Conservation (phyloP, 129 eudicot genomes). For the Flaveria robusta region DNA sequence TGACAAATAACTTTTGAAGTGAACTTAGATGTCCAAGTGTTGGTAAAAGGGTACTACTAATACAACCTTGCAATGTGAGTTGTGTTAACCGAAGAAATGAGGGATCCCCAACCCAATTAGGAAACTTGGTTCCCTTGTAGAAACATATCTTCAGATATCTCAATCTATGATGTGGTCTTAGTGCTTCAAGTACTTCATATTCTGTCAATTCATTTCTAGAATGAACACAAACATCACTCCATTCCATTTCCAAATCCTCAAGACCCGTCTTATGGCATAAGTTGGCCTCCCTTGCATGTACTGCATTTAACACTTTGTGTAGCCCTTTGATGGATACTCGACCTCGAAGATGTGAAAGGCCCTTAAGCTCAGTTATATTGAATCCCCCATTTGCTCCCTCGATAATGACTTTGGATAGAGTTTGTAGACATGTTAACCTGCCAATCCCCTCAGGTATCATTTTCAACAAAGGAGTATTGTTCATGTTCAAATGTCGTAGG, state of each 20-base stretch:
- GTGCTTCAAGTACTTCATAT: slow-evolving; percentile 35
- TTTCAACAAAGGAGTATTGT: slow-evolving; percentile 31
- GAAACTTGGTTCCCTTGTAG: slow-evolving; percentile 39
- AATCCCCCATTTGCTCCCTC: slow-evolving; percentile 33
- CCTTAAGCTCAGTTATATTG: slow-evolving; percentile 33
- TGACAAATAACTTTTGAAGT: slow-evolving; percentile 36
- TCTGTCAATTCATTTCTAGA: slow-evolving; percentile 17
- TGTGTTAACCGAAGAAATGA: slow-evolving; percentile 25
- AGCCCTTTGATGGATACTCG: slow-evolving; percentile 36
- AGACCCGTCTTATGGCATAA: slow-evolving; percentile 31
- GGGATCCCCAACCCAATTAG: slow-evolving; percentile 49
- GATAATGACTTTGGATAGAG: slow-evolving; percentile 36
- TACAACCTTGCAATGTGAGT: slow-evolving; percentile 33
- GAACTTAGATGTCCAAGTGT: slow-evolving; percentile 49
- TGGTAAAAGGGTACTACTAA: slow-evolving; percentile 38
- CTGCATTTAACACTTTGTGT: slow-evolving; percentile 32
- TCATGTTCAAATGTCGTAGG: slow-evolving; percentile 41
- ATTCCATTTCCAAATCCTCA: slow-evolving; percentile 34
- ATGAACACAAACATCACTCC: slow-evolving; percentile 29
- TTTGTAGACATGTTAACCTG: slow-evolving; percentile 35
- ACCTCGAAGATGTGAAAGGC: slow-evolving; percentile 32
- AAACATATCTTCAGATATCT: slow-evolving; percentile 21
- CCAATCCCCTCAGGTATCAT: slow-evolving; percentile 41
- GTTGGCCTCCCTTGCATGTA: slow-evolving; percentile 43
- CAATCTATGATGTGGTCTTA: slow-evolving; percentile 39